These are phyloP conservation scores for Pyrenophora graminea DNA, from an alignment of 2,329 filamentous ascomycete genomes.

Conservation along the genomic window DNA sequence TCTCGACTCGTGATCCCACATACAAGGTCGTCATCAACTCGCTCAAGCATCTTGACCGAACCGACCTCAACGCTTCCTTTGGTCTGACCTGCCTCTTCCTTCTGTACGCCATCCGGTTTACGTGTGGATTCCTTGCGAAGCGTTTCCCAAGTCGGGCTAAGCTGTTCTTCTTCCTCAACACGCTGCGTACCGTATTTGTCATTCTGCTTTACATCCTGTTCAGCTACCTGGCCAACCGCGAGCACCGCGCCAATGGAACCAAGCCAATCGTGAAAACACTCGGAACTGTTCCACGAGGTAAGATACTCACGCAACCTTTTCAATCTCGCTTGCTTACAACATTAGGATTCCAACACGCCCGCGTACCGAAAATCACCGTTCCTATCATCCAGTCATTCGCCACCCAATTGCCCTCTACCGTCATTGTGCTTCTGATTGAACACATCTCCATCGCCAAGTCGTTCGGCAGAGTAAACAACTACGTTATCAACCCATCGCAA, in stretches of 20 bases:
- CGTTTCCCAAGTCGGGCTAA: conserved; percentile 71
- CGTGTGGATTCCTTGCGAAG: conserved; percentile 68
- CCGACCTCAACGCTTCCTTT: conserved; percentile 76
- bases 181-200: conserved; percentile 86
- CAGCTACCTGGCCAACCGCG: conserved; percentile 79
- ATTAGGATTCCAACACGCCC: conserved; percentile 72
- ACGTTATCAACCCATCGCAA: conserved; percentile 94
- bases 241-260: conserved; percentile 40
- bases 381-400: conserved; percentile 70
- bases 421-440: conserved; percentile 93
- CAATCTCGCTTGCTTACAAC: conserved; percentile 4
- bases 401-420: conserved; percentile 76
- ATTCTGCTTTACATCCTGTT: conserved; percentile 91
- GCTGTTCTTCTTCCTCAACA: conserved; percentile 85
- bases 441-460: conserved; percentile 98
- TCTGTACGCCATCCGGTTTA: conserved; percentile 70
- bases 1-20: conserved; percentile 75
- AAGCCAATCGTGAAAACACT: conserved; percentile 75
- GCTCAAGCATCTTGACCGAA: conserved; percentile 68
- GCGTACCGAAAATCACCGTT: conserved; percentile 69
- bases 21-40: conserved; percentile 86
- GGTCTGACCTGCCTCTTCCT: conserved; percentile 78
- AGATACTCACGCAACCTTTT: background rate
- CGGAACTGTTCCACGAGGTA: conserved; percentile 75
- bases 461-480: conserved; percentile 94